Evolutionary conservation across 495 filamentous ascomycete species (phyloP), one percentile per base, ranked within the genome.

Genomic region (Penicillium lividum): DNA sequence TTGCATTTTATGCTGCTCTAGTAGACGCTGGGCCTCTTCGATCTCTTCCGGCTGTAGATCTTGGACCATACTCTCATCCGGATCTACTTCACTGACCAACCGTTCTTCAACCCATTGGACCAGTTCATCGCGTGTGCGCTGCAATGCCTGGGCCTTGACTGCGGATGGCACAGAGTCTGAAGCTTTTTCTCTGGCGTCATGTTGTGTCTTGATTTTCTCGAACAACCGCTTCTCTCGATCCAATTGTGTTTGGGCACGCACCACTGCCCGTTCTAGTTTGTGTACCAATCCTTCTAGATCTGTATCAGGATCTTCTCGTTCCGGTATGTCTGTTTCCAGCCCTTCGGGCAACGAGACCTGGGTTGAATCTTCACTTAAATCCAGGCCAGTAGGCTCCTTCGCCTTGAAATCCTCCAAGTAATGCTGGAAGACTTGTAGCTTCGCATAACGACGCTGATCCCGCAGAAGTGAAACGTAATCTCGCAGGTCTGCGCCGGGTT

Each of bases 51-150:
- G 58, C 58, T 56, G 62, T 22, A 72, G 54, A 27, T 77, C 71
- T 48, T 78, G 73, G 31, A 78, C 70, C 43, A 70, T 67, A 9
- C 67, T 74, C 48, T 75, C 75, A 16, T 71, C 73, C 1, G 54
- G 62, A 49, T 67, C 75, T n/a, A 74, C 75, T 25, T 82, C 83
- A 53, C 77, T 82, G 30, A 77, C 74, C 7, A 91, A 72, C 58
- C 88, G 87, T 11, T 78, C 74, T 66, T 91, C 87, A 25, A 91
- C 87, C 88, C 88, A 91, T 60, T 80, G 78, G 40, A 90, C 86
- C 53, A 91, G 72, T 50, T 85, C 86, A 63, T 84, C 80, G 27
- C 88, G 77, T 3, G 85, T 84, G n/a, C 67, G 67, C 52, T 77
- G 74, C 52, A 85, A 64, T 13, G 85, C 86, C 15, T 22, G 52